These are phyloP conservation scores for Thalia dealbata DNA, from an alignment of 176 grass and related monocot genomes.

Conservation along the genomic window DNA sequence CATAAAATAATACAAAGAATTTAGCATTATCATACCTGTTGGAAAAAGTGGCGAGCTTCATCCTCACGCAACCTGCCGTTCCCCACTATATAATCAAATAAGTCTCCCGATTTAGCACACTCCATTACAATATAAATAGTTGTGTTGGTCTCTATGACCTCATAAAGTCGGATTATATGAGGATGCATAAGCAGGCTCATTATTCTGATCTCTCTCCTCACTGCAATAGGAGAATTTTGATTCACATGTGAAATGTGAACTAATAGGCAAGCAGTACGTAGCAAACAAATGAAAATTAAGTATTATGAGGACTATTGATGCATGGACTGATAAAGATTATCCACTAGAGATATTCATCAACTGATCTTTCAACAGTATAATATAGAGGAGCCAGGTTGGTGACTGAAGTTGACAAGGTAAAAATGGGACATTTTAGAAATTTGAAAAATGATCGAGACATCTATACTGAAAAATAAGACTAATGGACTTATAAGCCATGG, in stretches of 20 bases:
- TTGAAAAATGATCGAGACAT: no score
- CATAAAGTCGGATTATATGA: slow-evolving; percentile 71
- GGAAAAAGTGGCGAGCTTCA: slow-evolving; percentile 56
- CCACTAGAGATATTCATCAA: no score
- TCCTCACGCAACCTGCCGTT: slow-evolving; percentile 58
- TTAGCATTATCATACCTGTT: slow-evolving; percentile 37
- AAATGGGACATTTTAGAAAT: no score
- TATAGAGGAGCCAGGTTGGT: no score
- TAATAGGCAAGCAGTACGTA: no score
- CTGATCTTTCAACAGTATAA: no score
- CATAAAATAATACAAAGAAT: background rate
- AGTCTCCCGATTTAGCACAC: slow-evolving; percentile 59
- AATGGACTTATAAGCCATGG: no score
- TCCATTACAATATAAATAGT: slow-evolving; percentile 64
- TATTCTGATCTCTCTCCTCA: slow-evolving; percentile 70
- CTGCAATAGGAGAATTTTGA: slow-evolving; percentile 21
- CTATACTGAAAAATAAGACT: no score
- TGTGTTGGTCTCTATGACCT: slow-evolving; percentile 51
- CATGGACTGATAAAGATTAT: no score
- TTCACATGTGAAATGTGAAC: background rate
- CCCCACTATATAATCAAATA: slow-evolving; percentile 75
- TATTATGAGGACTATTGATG: no score
- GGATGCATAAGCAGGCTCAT: slow-evolving; percentile 64
- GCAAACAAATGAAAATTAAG: no score
- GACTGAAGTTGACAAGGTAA: no score